phyloP scores from a whole-genome alignment of 108 stramenopile genomes.

The Nannochloropsis granulata region DNA sequence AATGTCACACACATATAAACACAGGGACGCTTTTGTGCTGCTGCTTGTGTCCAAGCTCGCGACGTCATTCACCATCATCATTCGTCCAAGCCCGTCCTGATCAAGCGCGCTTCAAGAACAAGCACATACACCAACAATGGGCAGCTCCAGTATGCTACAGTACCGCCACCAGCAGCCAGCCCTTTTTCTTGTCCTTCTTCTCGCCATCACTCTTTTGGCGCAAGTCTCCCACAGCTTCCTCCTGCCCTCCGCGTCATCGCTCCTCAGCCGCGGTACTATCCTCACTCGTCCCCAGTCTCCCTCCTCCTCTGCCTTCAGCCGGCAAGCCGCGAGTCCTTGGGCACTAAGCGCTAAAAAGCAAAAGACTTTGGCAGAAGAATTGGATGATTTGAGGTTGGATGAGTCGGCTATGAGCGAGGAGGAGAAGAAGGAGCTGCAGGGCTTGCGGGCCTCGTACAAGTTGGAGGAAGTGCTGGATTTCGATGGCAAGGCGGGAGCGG shows the following conservation, averaged over 20 bases:
- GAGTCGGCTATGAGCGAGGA: not conserved
- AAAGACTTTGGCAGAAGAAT: not conserved
- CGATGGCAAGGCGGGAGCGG: not conserved
- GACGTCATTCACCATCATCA: too few relatives aligned
- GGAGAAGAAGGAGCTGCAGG: not conserved
- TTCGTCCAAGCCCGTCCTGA: too few relatives aligned
- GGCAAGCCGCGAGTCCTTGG: not conserved
- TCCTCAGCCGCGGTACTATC: not conserved
- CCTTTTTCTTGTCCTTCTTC: not conserved
- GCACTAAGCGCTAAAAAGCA: not conserved
- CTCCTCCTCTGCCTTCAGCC: not conserved
- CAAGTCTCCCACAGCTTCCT: not conserved
- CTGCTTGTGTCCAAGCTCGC: too few relatives aligned
- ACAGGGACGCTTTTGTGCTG: too few relatives aligned
- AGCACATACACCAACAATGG: too few relatives aligned
- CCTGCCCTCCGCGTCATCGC: not conserved
- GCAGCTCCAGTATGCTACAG: too few relatives aligned
- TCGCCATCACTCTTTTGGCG: not conserved
- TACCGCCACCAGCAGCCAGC: not conserved
- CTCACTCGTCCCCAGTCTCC: not conserved
- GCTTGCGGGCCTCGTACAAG: not conserved
- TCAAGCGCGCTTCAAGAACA: too few relatives aligned
- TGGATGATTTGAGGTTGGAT: not conserved
- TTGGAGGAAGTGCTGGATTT: not conserved
- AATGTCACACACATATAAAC: too few relatives aligned